A percentile compares a stretch with the other conserved stretches of the same genome.
Conservation (phyloP, 1,284 basidiomycete species). For the Rhodotorula sp. region DNA sequence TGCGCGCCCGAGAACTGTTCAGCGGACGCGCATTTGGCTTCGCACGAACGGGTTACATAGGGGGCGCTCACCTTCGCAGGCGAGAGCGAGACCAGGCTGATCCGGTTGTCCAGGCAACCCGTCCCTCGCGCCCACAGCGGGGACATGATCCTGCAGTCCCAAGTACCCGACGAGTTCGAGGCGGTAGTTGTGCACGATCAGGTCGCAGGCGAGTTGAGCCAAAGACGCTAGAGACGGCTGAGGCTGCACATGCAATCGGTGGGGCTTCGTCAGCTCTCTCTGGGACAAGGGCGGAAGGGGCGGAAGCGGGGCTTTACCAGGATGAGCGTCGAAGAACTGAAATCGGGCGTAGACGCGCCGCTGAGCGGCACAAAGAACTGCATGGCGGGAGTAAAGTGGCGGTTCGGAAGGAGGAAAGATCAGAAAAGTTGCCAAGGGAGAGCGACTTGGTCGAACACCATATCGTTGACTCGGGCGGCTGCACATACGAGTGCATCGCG, state of each 20-base stretch:
- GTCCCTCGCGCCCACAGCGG: conserved; percentile 27
- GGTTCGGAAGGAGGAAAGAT: background rate
- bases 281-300: background rate
- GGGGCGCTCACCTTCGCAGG: conserved; percentile 23
- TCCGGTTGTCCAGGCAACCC: background rate
- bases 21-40: no score
- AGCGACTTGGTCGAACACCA: background rate
- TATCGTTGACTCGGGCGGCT: no score
- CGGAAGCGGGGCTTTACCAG: conserved; percentile 8
- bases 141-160: conserved; percentile 29
- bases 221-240: conserved; percentile 36
- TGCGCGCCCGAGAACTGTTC: background rate
- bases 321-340: conserved; percentile 12
- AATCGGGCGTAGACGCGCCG: background rate
- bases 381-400: conserved; percentile 7
- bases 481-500: no score
- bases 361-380: conserved; percentile 22
- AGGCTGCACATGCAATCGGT: conserved; percentile 15
- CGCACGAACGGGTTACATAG: rapidly evolving
- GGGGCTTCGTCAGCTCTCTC: conserved; percentile 7
- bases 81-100: conserved; percentile 21
- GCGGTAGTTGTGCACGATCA: conserved; percentile 23
- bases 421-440: background rate
- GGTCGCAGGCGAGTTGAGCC: conserved; percentile 32
- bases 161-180: conserved; percentile 33